Evolutionary conservation across 805 yeast species (phyloP).

Genomic region (Lipomyces yamanashiensis): DNA sequence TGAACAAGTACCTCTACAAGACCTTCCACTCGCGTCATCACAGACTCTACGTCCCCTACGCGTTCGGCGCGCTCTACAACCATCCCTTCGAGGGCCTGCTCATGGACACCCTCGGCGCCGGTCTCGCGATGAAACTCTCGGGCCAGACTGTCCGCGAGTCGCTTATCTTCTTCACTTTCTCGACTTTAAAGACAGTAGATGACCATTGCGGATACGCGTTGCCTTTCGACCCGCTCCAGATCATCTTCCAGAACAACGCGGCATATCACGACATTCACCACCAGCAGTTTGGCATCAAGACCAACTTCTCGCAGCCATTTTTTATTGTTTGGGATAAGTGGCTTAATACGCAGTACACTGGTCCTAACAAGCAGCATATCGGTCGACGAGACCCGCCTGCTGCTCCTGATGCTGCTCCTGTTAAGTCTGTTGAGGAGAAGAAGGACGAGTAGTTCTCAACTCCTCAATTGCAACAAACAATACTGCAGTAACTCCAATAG

Average conservation of each 20-base stretch:
- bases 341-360: constrained; percentile 60
- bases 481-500: neutral
- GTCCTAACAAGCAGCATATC: constrained; percentile 30
- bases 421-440: constrained; percentile 18
- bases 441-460: constrained; percentile 13
- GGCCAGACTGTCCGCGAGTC: constrained; percentile 77
- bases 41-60: constrained; percentile 91
- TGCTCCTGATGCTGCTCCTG: neutral
- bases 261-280: constrained; percentile 97
- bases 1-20: constrained; percentile 73
- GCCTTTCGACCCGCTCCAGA: constrained; percentile 90
- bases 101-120: constrained; percentile 91
- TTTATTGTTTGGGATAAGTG: constrained; percentile 89
- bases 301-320: constrained; percentile 94
- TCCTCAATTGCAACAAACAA: neutral
- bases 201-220: constrained; percentile 98
- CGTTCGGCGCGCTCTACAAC: constrained; percentile 94
- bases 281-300: constrained; percentile 92
- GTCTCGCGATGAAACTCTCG: constrained; percentile 69
- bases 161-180: constrained; percentile 74
- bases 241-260: constrained; percentile 90
- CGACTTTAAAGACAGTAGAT: constrained; percentile 95
- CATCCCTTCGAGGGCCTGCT: constrained; percentile 93
- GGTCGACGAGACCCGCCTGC: constrained; percentile 18
- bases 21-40: constrained; percentile 94